Evolutionary conservation across 169 alveolate species (phyloP), one percentile per base, ranked within the genome.

Genomic region (Plasmodium cynomolgi): DNA sequence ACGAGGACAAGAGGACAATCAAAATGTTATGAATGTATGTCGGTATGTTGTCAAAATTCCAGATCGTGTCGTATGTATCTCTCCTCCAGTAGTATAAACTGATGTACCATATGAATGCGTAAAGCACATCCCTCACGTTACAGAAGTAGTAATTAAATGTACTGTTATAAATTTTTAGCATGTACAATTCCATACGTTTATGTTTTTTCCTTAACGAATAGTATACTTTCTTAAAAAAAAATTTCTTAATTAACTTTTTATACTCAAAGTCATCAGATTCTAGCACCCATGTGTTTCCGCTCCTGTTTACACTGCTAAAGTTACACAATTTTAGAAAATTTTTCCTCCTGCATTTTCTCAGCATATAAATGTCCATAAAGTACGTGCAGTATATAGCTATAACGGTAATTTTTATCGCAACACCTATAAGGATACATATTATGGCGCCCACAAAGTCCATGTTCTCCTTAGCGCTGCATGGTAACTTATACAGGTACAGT

Each of bases 41-140:
- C 54, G 94, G 94, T 80, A 90, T 80, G 44, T 79, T 80, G 74
- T 90, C 74, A 62, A 90, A 90, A 58, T 41, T 23, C 94, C 94
- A 90, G 29, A 90, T 58, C 68, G 33, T 80, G 73, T 79, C 73
- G 47, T 90, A 90, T 80, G 71, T 62, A 90, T 90, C 91, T 80
- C 94, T 80, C 23, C 94, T 79, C 94, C 94, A 90, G 74, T 79
- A 90, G 50, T 80, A 90, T 80, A 90, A 74, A 62, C 94, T 90
- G 34, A 80, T 90, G 29, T 79, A 90, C 94, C 94, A 90, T 41
- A 90, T 62, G 41, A 68, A 62, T 26, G 94, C 62, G 74, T 90
- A 90, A 15, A 80, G 74, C 6, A 50, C 82, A 68, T 90, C 94
- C 54, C 90, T 37, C 73, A 80, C 72, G 74, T 80, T 90, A 34